phyloP scores from a whole-genome alignment of 352 stramenopile species.

The Hyaloperonospora brassicae region DNA sequence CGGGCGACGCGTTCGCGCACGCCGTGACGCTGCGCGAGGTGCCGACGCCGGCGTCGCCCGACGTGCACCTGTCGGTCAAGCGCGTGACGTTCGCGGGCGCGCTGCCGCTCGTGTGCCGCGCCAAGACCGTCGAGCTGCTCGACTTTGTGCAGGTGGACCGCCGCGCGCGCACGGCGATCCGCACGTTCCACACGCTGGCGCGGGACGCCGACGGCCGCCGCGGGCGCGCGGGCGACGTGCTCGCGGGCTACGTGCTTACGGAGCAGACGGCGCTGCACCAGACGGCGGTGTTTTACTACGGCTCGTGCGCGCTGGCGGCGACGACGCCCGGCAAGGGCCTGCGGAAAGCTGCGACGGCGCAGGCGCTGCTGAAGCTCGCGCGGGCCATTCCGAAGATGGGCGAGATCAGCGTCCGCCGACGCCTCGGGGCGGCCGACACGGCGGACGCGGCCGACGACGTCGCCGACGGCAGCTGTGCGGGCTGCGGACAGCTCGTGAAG shows the following conservation, averaged over 20 bases:
- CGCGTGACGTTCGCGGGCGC: conserved; percentile 22
- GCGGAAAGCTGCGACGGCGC: conserved; percentile 17
- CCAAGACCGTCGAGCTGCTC: conserved; percentile 28
- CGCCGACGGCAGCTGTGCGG: conserved; percentile 22
- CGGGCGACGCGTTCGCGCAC: conserved; percentile 29
- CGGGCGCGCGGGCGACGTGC: conserved; percentile 18
- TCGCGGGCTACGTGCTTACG: conserved; percentile 22
- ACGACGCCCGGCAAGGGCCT: conserved; percentile 9
- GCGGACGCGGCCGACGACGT: conserved; percentile 8
- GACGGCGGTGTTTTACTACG: conserved; percentile 34
- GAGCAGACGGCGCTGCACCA: conserved; percentile 20
- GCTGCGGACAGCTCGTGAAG: conserved; percentile 25
- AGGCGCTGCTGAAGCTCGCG: conserved; percentile 24
- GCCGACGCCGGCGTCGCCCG: conserved; percentile 3
- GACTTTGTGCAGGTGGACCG: conserved; percentile 27
- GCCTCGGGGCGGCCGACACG: conserved; percentile 22
- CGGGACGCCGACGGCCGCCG: conserved; percentile 20
- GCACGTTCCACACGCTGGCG: conserved; percentile 20
- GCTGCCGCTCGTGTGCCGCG: conserved; percentile 24
- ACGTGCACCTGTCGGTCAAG: conserved; percentile 26
- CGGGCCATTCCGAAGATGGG: conserved; percentile 29
- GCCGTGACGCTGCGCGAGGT: conserved; percentile 29
- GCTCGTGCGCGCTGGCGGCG: conserved; percentile 9
- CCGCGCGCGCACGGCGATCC: conserved; percentile 19
- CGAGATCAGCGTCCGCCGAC: conserved; percentile 24